Evolutionary conservation across 139 green algal species (phyloP).

Genomic region (Picochlorum sp.): DNA sequence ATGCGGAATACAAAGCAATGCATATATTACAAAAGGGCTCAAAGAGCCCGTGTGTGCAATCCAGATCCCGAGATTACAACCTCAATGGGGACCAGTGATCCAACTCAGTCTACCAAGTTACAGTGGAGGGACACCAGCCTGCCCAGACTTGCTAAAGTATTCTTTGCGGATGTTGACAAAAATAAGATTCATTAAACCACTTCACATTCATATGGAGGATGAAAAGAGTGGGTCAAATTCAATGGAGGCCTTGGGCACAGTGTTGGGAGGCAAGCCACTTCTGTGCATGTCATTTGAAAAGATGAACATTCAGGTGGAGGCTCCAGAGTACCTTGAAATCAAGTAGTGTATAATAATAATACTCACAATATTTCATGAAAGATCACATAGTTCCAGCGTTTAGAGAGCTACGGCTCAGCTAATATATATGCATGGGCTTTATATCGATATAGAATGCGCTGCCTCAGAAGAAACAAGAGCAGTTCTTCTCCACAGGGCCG

Average conservation of each 20-base stretch:
- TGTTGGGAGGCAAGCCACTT: slow-evolving; percentile 62
- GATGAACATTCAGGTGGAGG: slow-evolving; percentile 58
- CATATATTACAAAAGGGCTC: not conserved
- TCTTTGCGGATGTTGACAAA: slow-evolving; percentile 57
- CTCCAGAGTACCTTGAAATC: slow-evolving; percentile 10
- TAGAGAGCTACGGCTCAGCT: no score
- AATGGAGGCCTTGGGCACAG: slow-evolving; percentile 43
- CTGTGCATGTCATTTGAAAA: slow-evolving; percentile 66
- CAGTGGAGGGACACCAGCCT: slow-evolving; percentile 56
- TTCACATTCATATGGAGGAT: slow-evolving; percentile 14
- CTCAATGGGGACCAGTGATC: slow-evolving; percentile 2
- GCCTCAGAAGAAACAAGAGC: no score
- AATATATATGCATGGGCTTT: no score
- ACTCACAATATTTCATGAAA: no score
- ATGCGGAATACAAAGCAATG: not conserved
- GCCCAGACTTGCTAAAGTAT: slow-evolving; percentile 70
- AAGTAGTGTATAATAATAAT: no score
- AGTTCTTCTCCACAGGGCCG: no score
- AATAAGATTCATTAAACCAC: slow-evolving; percentile 39
- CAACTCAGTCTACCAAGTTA: slow-evolving; percentile 9
- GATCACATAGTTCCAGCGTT: no score
- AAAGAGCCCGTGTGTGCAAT: slow-evolving; percentile 47
- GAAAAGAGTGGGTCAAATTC: not conserved
- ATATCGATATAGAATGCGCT: no score
- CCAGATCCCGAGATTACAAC: slow-evolving; percentile 34